Evolutionary conservation across 257 asterid genomes (phyloP).

Genomic region (Orobanche coerulescens): DNA sequence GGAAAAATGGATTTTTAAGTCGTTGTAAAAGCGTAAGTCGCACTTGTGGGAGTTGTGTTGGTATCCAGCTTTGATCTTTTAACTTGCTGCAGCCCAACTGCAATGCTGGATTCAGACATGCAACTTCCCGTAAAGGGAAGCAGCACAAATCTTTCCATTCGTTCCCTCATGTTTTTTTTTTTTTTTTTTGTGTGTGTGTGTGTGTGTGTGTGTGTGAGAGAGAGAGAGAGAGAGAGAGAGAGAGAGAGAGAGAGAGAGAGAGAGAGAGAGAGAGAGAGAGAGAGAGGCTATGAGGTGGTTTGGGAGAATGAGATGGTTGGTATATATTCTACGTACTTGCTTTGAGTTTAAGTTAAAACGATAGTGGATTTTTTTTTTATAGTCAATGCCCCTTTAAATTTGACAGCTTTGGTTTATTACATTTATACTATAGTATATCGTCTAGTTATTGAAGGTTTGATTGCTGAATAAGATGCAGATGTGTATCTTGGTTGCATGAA

Average conservation of each 20-base stretch:
- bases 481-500: conserved; percentile 1
- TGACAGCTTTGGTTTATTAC: conserved; percentile 7
- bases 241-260: background rate
- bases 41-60: conserved; percentile 47
- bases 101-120: conserved; percentile 75
- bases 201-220: too few relatives aligned
- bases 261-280: background rate
- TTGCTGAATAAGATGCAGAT: conserved; percentile 2
- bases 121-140: conserved; percentile 76
- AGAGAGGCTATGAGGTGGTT: conserved; percentile 31
- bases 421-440: conserved; percentile 11
- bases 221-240: too few relatives aligned
- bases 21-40: conserved; percentile 16
- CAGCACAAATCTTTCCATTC: conserved; percentile 60
- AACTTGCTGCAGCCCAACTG: conserved; percentile 45
- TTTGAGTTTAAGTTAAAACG: conserved; percentile 43
- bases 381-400: conserved; percentile 25
- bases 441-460: conserved; percentile 6
- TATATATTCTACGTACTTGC: conserved; percentile 23
- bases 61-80: conserved; percentile 42
- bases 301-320: conserved; percentile 30
- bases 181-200: too few relatives aligned
- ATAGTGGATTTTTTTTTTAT: conserved; percentile 20
- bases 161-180: conserved; percentile 60
- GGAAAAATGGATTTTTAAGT: background rate